Evolutionary conservation across 2,329 filamentous ascomycete species (phyloP).

Genomic region (Penicillium sp.): DNA sequence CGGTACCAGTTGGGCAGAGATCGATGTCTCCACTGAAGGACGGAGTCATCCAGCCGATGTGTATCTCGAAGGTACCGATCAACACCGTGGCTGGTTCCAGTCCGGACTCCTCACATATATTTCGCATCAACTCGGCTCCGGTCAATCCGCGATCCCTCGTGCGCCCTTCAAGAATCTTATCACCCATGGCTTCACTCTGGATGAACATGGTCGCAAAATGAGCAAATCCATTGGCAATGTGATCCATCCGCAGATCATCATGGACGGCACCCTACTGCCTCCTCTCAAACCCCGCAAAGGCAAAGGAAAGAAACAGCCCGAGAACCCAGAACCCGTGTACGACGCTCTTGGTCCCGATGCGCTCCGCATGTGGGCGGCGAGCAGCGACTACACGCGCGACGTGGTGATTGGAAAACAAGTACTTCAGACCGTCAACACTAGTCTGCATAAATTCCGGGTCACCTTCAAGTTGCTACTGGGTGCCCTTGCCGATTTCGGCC

Average conservation of each 20-base stretch:
- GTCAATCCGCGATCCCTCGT: conserved; percentile 33
- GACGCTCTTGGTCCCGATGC: conserved; percentile 83
- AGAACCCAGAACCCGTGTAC: conserved; percentile 45
- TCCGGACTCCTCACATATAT: conserved; percentile 88
- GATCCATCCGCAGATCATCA: conserved; percentile 76
- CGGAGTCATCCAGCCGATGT: conserved; percentile 64
- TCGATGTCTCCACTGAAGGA: conserved; percentile 37
- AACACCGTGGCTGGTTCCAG: conserved; percentile 98
- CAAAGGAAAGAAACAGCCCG: conserved; percentile 48
- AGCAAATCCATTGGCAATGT: conserved; percentile 94
- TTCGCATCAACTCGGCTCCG: conserved; percentile 52
- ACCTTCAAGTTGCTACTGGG: conserved; percentile 91
- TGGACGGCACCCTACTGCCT: conserved; percentile 75
- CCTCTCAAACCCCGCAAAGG: conserved; percentile 64
- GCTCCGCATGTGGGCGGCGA: conserved; percentile 85
- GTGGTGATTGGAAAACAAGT: conserved; percentile 77
- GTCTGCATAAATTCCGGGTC: conserved; percentile 81
- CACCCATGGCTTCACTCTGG: conserved; percentile 92
- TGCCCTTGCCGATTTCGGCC: conserved; percentile 59
- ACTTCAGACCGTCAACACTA: conserved; percentile 71
- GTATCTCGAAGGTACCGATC: conserved; percentile 91
- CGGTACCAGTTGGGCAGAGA: conserved; percentile 80
- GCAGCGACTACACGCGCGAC: conserved; percentile 87
- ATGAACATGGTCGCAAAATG: conserved; percentile 93
- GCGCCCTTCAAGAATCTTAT: conserved; percentile 87